Conservation (phyloP, 2,329 filamentous ascomycete genomes). For the Aspergillus novofumigatus region DNA sequence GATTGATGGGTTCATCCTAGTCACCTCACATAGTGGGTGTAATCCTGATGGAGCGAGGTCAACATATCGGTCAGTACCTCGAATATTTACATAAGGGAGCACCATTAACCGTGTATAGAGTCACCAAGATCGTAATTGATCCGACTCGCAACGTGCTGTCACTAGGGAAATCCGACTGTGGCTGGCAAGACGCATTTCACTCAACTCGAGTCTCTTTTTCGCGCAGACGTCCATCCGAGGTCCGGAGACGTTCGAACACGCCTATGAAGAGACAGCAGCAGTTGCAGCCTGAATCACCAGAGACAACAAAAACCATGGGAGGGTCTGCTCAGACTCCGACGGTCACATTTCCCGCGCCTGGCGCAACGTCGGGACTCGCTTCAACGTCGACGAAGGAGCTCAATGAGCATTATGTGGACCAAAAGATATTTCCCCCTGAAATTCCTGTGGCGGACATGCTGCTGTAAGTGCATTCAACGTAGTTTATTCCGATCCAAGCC, state of each 20-base stretch:
- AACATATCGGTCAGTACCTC: constrained; percentile 13
- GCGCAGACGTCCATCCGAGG: constrained; percentile 5
- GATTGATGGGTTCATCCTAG: constrained; percentile 8
- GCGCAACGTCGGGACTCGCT: not conserved
- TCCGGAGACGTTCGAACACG: constrained; percentile 5
- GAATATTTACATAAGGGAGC: not conserved
- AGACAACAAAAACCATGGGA: not conserved
- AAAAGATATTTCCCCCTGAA: constrained; percentile 3
- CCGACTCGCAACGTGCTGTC: constrained; percentile 3
- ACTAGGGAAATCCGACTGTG: constrained; percentile 5
- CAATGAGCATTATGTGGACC: not conserved
- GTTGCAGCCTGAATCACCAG: not conserved
- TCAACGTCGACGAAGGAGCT: constrained; percentile 1
- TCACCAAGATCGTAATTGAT: constrained; percentile 3
- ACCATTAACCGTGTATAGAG: not conserved
- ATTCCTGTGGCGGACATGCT: not conserved
- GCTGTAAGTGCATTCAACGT: not conserved
- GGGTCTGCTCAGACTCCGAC: not conserved
- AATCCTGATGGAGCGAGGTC: constrained; percentile 16
- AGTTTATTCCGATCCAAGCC: not conserved
- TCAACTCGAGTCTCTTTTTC: constrained; percentile 14
- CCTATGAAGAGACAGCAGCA: not conserved
- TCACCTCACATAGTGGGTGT: constrained; percentile 17
- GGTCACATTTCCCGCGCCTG: not conserved
- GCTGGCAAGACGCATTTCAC: constrained; percentile 16